phyloP scores from a whole-genome alignment of 2,329 filamentous ascomycete species.

The Xylariaceae sp. region DNA sequence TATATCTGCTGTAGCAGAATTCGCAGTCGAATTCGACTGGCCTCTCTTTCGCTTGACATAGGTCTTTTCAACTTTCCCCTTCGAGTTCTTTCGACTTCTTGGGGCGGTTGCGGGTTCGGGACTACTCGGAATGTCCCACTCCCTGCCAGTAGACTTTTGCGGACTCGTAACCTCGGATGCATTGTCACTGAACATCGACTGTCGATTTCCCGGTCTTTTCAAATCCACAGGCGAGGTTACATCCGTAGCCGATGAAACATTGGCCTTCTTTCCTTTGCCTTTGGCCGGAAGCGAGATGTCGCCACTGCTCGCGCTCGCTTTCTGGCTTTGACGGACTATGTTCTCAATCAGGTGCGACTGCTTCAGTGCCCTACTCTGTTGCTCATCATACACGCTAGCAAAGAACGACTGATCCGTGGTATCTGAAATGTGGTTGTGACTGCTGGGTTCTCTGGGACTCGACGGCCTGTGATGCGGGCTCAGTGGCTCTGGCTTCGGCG shows the following conservation, averaged over 20 bases:
- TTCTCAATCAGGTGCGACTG: constrained; percentile 37
- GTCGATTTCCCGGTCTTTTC: constrained; percentile 20
- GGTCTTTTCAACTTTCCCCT: constrained; percentile 18
- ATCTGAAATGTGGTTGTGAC: constrained; percentile 25
- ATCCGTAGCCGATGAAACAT: constrained; percentile 35
- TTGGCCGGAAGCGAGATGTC: constrained; percentile 32
- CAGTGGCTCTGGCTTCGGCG: constrained; percentile 35
- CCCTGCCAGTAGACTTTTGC: constrained; percentile 29
- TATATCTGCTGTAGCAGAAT: constrained; percentile 15
- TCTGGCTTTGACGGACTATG: constrained; percentile 39
- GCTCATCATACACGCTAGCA: constrained; percentile 30
- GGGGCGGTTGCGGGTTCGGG: constrained; percentile 19
- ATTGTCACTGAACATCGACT: constrained; percentile 24
- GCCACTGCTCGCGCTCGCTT: constrained; percentile 35
- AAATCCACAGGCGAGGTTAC: constrained; percentile 31
- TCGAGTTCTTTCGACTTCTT: constrained; percentile 13
- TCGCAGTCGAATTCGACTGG: constrained; percentile 8
- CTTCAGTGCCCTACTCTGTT: constrained; percentile 31
- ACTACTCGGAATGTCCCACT: constrained; percentile 41
- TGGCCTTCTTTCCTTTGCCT: constrained; percentile 22
- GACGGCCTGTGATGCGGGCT: constrained; percentile 29
- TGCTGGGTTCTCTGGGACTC: constrained; percentile 16
- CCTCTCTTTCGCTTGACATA: constrained; percentile 25
- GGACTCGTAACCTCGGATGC: constrained; percentile 34
- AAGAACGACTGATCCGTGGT: constrained; percentile 36